Conservation (phyloP, 768 basidiomycete species). For the Crucibulum laeve region DNA sequence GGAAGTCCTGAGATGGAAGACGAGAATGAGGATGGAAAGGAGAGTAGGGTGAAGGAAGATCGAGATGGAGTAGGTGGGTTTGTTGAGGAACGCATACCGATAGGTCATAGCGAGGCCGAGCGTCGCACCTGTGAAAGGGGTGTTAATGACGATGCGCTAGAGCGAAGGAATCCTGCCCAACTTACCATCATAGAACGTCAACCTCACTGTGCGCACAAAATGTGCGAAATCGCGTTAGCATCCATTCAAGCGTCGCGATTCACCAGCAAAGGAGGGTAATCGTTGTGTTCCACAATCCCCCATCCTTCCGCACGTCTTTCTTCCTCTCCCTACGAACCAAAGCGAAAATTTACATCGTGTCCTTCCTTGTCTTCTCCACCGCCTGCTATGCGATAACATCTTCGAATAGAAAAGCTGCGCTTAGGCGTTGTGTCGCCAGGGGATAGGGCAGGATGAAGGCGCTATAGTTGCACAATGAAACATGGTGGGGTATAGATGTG, state of each 20-base stretch:
- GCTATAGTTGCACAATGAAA: constrained; percentile 26
- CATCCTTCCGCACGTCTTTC: not conserved
- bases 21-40: too few relatives aligned
- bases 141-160: not conserved
- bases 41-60: too few relatives aligned
- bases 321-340: constrained; percentile 1
- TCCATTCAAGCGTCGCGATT: too few relatives aligned
- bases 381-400: constrained; percentile 86
- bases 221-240: too few relatives aligned
- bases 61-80: too few relatives aligned
- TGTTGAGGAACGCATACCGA: constrained; percentile 74
- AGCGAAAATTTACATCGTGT: constrained; percentile 61
- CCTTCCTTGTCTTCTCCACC: constrained; percentile 63
- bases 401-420: constrained; percentile 67
- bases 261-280: too few relatives aligned
- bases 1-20: too few relatives aligned
- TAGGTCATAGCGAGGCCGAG: constrained; percentile 82
- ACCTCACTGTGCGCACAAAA: constrained; percentile 57
- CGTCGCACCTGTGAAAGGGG: constrained; percentile 42
- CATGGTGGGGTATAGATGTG: not conserved
- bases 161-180: not conserved
- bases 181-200: constrained; percentile 72
- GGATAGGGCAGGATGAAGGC: constrained; percentile 58
- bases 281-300: too few relatives aligned
- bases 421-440: constrained; percentile 56